Evolutionary conservation across 75 land plant species (phyloP).

Genomic region (Cupressus sempervirens): DNA sequence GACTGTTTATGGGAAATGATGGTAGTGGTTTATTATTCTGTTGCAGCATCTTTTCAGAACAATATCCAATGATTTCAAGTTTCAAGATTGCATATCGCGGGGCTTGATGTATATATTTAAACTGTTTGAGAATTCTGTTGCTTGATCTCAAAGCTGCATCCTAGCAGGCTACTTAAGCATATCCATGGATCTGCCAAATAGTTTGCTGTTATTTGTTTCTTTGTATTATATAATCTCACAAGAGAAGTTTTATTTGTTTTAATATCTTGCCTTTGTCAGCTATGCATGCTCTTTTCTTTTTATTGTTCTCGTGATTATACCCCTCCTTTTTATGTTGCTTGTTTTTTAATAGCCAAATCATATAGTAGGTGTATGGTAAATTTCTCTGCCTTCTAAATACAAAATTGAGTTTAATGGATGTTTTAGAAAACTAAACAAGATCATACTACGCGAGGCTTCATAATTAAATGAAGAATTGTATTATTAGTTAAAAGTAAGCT

Average conservation of each 20-base stretch:
- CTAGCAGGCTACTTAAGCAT: not conserved
- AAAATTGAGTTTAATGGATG: not conserved
- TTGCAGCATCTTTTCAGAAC: not conserved
- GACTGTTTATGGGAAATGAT: not conserved
- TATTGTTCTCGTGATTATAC: not conserved
- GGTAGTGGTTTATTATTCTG: not conserved
- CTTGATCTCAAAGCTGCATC: not conserved
- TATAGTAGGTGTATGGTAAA: not conserved
- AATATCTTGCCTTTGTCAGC: not conserved
- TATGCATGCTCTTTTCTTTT: not conserved
- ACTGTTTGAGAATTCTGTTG: not conserved
- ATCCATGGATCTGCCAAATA: not conserved
- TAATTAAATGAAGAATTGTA: not conserved
- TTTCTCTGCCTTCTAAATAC: not conserved
- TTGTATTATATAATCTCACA: not conserved
- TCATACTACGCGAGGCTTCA: not conserved
- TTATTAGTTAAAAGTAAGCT: not conserved
- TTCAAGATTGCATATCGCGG: not conserved
- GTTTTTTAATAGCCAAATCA: not conserved
- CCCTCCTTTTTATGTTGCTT: not conserved
- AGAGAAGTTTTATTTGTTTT: not conserved
- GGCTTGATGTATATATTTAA: not conserved
- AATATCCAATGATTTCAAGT: not conserved
- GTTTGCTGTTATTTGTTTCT: not conserved
- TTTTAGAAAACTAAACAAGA: not conserved